phyloP scores from a whole-genome alignment of 2,329 filamentous ascomycete species.

The Pezicula rhizophila region DNA sequence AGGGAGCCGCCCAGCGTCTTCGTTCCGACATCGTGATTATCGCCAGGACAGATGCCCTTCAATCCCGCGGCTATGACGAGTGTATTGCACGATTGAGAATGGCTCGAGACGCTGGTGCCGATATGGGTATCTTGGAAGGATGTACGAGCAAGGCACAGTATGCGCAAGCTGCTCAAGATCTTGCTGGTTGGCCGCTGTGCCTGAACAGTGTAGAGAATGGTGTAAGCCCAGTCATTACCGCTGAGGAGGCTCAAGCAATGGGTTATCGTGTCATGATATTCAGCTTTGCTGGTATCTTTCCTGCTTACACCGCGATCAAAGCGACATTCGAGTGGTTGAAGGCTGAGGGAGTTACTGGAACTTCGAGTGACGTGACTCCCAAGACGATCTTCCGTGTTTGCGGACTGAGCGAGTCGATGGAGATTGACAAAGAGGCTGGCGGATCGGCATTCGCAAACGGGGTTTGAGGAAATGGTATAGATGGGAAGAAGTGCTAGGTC shows the following conservation, averaged over 20 bases:
- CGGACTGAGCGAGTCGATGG: conserved; percentile 43
- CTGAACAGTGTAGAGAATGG: conserved; percentile 54
- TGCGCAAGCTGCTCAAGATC: conserved; percentile 35
- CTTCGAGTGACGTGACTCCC: conserved; percentile 38
- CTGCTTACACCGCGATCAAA: conserved; percentile 38
- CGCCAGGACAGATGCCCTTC: conserved; percentile 56
- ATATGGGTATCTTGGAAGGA: conserved; percentile 56
- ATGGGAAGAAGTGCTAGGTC: no score
- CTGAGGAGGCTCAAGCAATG: conserved; percentile 45
- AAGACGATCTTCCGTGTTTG: conserved; percentile 45
- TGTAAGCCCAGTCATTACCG: conserved; percentile 46
- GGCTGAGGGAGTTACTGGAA: conserved; percentile 30
- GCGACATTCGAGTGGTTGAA: conserved; percentile 33
- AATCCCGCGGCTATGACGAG: conserved; percentile 50
- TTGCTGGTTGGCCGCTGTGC: conserved; percentile 44
- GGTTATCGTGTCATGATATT: conserved; percentile 56
- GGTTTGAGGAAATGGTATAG: conserved; percentile 4
- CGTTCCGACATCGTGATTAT: conserved; percentile 57
- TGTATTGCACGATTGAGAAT: conserved; percentile 43
- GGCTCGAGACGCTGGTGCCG: conserved; percentile 49
- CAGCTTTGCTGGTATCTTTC: conserved; percentile 42
- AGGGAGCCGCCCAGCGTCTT: conserved; percentile 40
- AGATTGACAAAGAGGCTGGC: conserved; percentile 35
- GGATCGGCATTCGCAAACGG: conserved; percentile 10
- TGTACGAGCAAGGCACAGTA: conserved; percentile 45